Base-by-base conservation (phyloP, 192 early-diverging fungal genomes). In the Chytriomyces sp. region DNA sequence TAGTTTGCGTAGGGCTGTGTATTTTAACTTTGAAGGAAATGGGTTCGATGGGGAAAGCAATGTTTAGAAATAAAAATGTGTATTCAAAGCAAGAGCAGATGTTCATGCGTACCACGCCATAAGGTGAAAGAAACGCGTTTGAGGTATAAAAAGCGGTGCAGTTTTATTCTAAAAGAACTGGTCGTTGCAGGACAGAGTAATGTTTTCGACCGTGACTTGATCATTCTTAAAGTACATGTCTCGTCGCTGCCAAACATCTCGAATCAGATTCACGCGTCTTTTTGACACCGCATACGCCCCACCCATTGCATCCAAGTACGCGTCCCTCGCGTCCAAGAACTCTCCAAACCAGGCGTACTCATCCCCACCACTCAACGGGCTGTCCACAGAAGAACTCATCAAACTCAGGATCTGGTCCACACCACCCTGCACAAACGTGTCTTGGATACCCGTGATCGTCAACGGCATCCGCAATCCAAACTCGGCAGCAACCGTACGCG, bases 371-470 rank as follows among this genome's bases (percentile, higher is more conserved):
- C 20, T 57, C 20, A 57, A n/a, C 53, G 53, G 53, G 13, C 16
- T n/a, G 53, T 20, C 20, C 6, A 23, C 63, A 8, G 63, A 35
- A 10, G 7, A 26, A 6, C 45, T 50, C 11, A 57, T 64, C 8
- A 6, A 48, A 9, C 43, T 45, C 45, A 66, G 64, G 26, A 74
- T 43, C 45, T 18, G 9, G 6, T 23, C 20, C 7, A 8, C 46
- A 45, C 64, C 78, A 45, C 66, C 10, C 63, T 79, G 78, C 11
- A 79, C 49, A 4, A 6, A 44, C 10, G 72, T 60, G 48, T 79
- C 78, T n/a, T 73, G 68, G 24, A 79, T 44, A 13, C 66, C 43
- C 6, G 62, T 72, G n/a, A 79, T 74, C 18, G 61, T 53, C 20
- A 63, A 10, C 23, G 78, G 70, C 7, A n/a, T 43, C 48, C 35